Conservation (phyloP, 2,329 filamentous ascomycete species). For the Arachnomyces sp. region DNA sequence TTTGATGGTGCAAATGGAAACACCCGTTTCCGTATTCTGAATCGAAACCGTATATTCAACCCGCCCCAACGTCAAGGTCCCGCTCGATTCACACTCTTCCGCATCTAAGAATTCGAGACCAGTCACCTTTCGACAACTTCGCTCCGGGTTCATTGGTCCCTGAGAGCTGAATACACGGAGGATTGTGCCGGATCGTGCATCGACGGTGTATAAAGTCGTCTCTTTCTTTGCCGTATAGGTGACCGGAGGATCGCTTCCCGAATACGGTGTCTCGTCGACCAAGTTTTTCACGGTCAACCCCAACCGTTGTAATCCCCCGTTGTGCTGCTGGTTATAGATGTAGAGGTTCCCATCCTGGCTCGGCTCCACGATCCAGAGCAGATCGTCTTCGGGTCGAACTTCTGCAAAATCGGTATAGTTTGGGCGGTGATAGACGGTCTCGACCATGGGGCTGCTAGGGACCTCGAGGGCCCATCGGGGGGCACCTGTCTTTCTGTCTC, state of each 20-base stretch:
- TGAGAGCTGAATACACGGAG: slow-evolving; percentile 75
- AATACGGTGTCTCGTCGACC: slow-evolving; percentile 76
- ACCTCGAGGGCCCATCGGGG: slow-evolving; percentile 79
- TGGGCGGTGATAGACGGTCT: slow-evolving; percentile 72
- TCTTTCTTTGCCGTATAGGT: slow-evolving; percentile 89
- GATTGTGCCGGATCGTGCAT: slow-evolving; percentile 75
- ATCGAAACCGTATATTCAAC: slow-evolving; percentile 88
- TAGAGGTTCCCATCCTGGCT: slow-evolving; percentile 80
- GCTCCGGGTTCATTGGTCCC: slow-evolving; percentile 61
- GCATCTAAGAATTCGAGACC: slow-evolving; percentile 50
- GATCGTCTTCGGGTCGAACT: slow-evolving; percentile 64
- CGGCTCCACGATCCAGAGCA: slow-evolving; percentile 92
- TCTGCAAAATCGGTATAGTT: slow-evolving; percentile 56
- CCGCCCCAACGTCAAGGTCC: slow-evolving; percentile 74
- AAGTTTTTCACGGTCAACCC: slow-evolving; percentile 61
- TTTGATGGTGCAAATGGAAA: slow-evolving; percentile 76
- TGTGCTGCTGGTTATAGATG: slow-evolving; percentile 64
- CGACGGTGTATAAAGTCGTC: slow-evolving; percentile 80
- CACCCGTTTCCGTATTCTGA: slow-evolving; percentile 63
- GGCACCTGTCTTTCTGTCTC: slow-evolving; percentile 77
- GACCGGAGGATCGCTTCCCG: slow-evolving; percentile 65
- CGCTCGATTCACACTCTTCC: slow-evolving; percentile 70
- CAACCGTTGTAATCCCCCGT: slow-evolving; percentile 40
- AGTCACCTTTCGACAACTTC: slow-evolving; percentile 67
- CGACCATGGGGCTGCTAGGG: slow-evolving; percentile 74